A percentile compares a stretch with the other conserved stretches of the same genome.
phyloP scores from a whole-genome alignment of 2,329 filamentous ascomycete genomes.

The Purpureocillium lavendulum region DNA sequence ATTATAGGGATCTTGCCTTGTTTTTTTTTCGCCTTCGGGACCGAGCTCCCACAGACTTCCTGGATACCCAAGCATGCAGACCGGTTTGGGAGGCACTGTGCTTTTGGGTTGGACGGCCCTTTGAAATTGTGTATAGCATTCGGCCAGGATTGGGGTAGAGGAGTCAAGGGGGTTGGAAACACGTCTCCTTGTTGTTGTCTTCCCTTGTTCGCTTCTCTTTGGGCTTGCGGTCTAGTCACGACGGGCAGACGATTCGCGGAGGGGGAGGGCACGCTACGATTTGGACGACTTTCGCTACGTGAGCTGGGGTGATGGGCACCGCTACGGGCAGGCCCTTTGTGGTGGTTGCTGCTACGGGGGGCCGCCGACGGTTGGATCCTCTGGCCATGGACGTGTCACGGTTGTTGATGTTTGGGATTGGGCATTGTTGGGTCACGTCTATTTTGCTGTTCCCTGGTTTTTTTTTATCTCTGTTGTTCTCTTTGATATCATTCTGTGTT shows the following conservation, averaged over 20 bases:
- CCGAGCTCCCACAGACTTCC: constrained; percentile 19
- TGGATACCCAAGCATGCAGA: constrained; percentile 27
- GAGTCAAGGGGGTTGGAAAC: constrained; percentile 21
- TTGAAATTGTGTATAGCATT: constrained; percentile 24
- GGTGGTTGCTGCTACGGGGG: no score
- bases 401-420: constrained; percentile 2
- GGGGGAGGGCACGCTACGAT: no score
- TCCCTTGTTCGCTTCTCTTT: constrained; percentile 2
- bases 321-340: no score
- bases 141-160: constrained; percentile 28
- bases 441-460: constrained; percentile 8
- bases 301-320: no score
- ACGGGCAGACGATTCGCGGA: no score
- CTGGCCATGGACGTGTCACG: constrained; percentile 7
- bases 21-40: constrained; percentile 13
- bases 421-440: neutral
- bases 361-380: no score
- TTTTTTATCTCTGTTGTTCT: constrained; percentile 8
- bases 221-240: constrained; percentile 5
- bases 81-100: constrained; percentile 25
- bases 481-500: constrained; percentile 12
- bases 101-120: constrained; percentile 20
- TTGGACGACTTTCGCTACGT: constrained; percentile 3
- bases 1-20: constrained; percentile 2
- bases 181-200: constrained; percentile 8